phyloP scores from a whole-genome alignment of 768 basidiomycete species.

The Hypsizygus marmoreus region DNA sequence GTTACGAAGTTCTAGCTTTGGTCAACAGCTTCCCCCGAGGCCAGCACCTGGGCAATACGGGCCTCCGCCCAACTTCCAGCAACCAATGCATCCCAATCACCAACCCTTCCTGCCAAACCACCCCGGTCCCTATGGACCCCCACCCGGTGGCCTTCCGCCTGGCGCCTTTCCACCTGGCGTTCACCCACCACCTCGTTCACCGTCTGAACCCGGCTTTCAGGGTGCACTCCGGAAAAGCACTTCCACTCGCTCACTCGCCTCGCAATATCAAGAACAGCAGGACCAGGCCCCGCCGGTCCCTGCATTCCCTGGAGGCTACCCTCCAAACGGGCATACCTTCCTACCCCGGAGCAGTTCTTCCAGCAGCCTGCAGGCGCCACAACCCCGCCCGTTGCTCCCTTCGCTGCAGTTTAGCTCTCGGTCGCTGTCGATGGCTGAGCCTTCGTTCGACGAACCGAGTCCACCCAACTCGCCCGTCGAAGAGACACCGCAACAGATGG shows the following conservation, averaged over 20 bases:
- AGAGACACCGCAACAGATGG: slow-evolving; percentile 51
- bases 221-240: slow-evolving; percentile 48
- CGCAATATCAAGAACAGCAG: slow-evolving; percentile 48
- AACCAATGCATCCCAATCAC: slow-evolving; percentile 13
- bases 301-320: slow-evolving; percentile 39
- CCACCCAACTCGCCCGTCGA: slow-evolving; percentile 83
- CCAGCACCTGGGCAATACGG: slow-evolving; percentile 8
- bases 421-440: slow-evolving; percentile 50
- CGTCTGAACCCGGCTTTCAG: slow-evolving; percentile 47
- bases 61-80: slow-evolving; percentile 20
- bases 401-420: slow-evolving; percentile 60
- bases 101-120: slow-evolving; percentile 17
- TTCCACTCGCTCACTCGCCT: slow-evolving; percentile 60
- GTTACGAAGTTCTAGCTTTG: slow-evolving; percentile 10
- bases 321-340: slow-evolving; percentile 25
- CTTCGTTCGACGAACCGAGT: slow-evolving; percentile 67
- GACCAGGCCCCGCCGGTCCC: slow-evolving; percentile 43
- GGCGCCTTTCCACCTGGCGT: slow-evolving; percentile 22
- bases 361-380: slow-evolving; percentile 40
- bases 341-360: slow-evolving; percentile 41
- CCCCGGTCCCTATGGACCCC: slow-evolving; percentile 19
- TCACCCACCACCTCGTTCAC: slow-evolving; percentile 35
- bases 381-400: slow-evolving; percentile 59
- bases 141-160: slow-evolving; percentile 3
- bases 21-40: slow-evolving; percentile 13